Base-by-base conservation (phyloP, 495 filamentous ascomycete genomes). In the Annulohypoxylon maeteangense region DNA sequence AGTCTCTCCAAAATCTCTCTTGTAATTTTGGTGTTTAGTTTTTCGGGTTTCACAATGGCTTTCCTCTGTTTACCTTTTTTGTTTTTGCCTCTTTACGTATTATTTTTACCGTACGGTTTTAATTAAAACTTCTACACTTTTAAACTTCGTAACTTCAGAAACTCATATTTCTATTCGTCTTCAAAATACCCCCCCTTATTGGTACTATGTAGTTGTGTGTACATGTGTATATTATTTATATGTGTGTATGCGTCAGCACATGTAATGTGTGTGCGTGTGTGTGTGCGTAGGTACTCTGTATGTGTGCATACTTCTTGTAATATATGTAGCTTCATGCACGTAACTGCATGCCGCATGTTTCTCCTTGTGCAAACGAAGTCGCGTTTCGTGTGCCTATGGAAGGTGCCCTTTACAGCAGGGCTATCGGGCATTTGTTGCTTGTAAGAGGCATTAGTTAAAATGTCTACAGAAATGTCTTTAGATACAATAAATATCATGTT, bases 351-450 rank as follows among this genome's bases (percentile, higher is more conserved):
- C 64, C 12, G 70, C 56, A 48, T 68, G 65, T 68, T 62, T 74
- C 64, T 70, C 60, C 68, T 71, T 58, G 65, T 74, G 73, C 75
- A 77, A 77, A 77, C 75, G 65, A 67, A 45, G 27, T 64, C 69
- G 67, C 62, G 64, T 68, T 74, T 66, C 60, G 63, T 72, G 65
- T 64, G 57, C 44, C 69, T 68, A 72, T 44, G 59, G 5, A 53
- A 45, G 51, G 54, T 62, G 66, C 42, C 45, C 25, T 62, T 56
- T 63, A 68, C 50, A 67, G 61, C 67, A 69, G 60, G 65, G 60
- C 55, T 65, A 68, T 72, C 65, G 66, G 66, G 71, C 25, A 70
- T 70, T 74, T 66, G 31, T 67, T 70, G 47, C 71, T 55, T 62
- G 57, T 69, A 53, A 74, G 36, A 62, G 60, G 34, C 7, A 50